These are phyloP conservation scores for Vinca major DNA, from an alignment of 305 asterid genomes.

Conservation along the genomic window DNA sequence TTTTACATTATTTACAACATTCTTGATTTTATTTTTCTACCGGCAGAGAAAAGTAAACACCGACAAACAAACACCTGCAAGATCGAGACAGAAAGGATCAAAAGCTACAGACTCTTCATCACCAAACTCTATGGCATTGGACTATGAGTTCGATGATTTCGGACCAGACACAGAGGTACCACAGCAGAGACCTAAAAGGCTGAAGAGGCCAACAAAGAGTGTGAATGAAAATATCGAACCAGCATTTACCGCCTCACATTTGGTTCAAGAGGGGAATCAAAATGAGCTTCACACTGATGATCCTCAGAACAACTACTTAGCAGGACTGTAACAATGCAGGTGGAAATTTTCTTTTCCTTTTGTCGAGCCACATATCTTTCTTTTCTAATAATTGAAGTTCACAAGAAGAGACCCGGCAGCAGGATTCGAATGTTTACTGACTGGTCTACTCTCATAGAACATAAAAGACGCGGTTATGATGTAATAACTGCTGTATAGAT, in stretches of 20 bases:
- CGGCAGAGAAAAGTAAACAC: constrained; percentile 57
- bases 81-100: constrained; percentile 49
- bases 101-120: constrained; percentile 38
- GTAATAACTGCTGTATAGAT: background rate
- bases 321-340: too few species aligned
- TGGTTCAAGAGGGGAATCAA: constrained; percentile 32
- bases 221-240: constrained; percentile 86
- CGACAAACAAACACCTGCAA: constrained; percentile 48
- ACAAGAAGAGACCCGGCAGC: background rate
- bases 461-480: background rate
- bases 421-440: background rate
- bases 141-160: constrained; percentile 45
- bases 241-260: constrained; percentile 48
- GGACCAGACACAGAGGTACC: constrained; percentile 29
- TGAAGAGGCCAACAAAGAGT: constrained; percentile 88
- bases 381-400: background rate
- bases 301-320: too few species aligned
- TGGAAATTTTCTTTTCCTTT: background rate
- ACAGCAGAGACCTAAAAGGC: constrained; percentile 71
- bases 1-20: too few species aligned
- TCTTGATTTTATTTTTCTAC: constrained; percentile 1
- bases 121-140: constrained; percentile 30
- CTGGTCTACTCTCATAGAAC: background rate
- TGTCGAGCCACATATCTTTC: background rate
- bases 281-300: constrained; percentile 4